A percentile compares a stretch with the other conserved stretches of the same genome.
phyloP scores from a whole-genome alignment of 352 stramenopile species.

The Saprolegnia parasitica region DNA sequence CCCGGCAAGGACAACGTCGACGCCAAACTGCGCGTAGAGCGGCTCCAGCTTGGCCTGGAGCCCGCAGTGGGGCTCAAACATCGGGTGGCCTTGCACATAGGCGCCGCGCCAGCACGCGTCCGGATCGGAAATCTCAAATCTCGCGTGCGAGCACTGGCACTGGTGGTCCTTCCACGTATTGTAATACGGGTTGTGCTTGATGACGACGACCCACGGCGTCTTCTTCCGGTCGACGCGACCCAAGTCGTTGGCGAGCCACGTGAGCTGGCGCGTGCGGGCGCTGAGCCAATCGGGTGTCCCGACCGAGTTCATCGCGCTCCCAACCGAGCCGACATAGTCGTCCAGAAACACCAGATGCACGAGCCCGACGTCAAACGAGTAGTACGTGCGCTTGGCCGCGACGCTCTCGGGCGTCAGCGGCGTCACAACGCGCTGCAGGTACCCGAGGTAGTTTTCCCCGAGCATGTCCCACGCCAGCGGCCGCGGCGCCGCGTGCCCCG shows the following conservation, averaged over 20 bases:
- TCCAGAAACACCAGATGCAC: conserved; percentile 57
- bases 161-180: neutral
- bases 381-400: conserved; percentile 42
- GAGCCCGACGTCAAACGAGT: conserved; percentile 51
- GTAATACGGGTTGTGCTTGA: neutral
- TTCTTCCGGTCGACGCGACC: neutral
- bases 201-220: neutral
- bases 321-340: conserved; percentile 51
- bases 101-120: neutral
- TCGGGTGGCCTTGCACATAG: neutral
- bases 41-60: neutral
- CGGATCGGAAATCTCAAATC: neutral
- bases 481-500: conserved; percentile 24
- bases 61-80: neutral
- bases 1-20: neutral
- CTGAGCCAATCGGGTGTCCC: conserved; percentile 43
- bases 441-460: conserved; percentile 41
- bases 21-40: neutral
- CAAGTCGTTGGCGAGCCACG: conserved; percentile 30
- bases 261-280: conserved; percentile 34
- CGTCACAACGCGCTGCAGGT: conserved; percentile 50
- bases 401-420: conserved; percentile 45
- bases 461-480: neutral
- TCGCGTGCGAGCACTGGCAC: neutral
- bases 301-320: conserved; percentile 34